Conservation (phyloP, 768 basidiomycete genomes). For the Ramaria rubella region DNA sequence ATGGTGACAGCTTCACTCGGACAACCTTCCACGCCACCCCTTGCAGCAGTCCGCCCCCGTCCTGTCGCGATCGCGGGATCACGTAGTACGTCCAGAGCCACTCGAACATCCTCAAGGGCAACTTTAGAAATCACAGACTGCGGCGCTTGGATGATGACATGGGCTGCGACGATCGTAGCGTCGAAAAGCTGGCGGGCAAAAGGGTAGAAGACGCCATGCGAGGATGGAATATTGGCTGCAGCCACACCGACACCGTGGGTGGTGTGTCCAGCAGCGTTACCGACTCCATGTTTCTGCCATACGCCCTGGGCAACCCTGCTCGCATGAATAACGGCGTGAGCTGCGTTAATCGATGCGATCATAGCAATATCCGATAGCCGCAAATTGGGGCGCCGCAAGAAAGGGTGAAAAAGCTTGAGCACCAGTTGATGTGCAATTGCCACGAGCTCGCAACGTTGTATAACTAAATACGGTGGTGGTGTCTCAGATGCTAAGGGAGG, state of each 20-base stretch:
- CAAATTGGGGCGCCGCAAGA: slow-evolving; percentile 37
- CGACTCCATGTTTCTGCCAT: slow-evolving; percentile 26
- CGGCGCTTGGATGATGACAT: slow-evolving; percentile 52
- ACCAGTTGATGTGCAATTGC: slow-evolving; percentile 55
- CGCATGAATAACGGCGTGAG: slow-evolving; percentile 56
- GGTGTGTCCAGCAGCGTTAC: slow-evolving; percentile 6
- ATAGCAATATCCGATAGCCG: slow-evolving; percentile 45
- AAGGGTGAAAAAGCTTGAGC: slow-evolving; percentile 62
- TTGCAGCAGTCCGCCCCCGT: slow-evolving; percentile 23
- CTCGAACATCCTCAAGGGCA: slow-evolving; percentile 41
- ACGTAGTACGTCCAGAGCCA: slow-evolving; percentile 39
- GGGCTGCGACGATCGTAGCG: slow-evolving; percentile 57
- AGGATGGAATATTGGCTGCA: slow-evolving; percentile 34
- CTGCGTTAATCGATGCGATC: slow-evolving; percentile 55
- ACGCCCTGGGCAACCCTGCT: slow-evolving; percentile 36
- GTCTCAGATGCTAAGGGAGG: slow-evolving; percentile 14
- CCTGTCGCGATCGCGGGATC: slow-evolving; percentile 24
- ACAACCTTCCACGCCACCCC: slow-evolving; percentile 27
- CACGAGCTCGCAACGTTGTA: slow-evolving; percentile 53
- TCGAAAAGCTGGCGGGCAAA: slow-evolving; percentile 59
- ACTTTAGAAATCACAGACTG: slow-evolving; percentile 38
- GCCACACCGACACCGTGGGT: slow-evolving; percentile 11
- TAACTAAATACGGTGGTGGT: slow-evolving; percentile 30
- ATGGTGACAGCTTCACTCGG: slow-evolving; percentile 34
- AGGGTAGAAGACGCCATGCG: slow-evolving; percentile 50